Base-by-base conservation (phyloP, 345 rosid genomes). In the Schrenkiella parvula region DNA sequence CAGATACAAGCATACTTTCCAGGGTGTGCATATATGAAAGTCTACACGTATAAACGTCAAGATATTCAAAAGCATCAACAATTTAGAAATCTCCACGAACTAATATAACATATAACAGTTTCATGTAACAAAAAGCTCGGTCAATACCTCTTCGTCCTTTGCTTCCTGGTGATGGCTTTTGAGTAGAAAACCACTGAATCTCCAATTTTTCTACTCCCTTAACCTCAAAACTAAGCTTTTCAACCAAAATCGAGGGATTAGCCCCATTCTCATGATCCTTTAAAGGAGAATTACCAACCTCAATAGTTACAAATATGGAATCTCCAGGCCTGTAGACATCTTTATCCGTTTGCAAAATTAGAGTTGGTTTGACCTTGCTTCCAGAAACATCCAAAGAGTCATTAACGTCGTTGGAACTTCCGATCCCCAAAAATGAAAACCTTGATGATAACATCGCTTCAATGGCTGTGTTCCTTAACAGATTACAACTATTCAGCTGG, bases 311-410 rank as follows among this genome's bases (percentile, higher is more conserved):
- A 73, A 76, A 78, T 31, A 95, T 38, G 39, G 85, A 79, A 69
- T 91, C 99, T 26, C 95, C 97, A 53, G 99, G 95, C 74, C 96
- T 86, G 54, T 95, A 95, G 11, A 88, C 92, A 70, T 91, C 88
- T 77, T 76, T 83, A 74, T 91, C 97, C 1, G 89, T 82, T 48
- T 81, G 84, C 48, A 91, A 66, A 44, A 74, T 87, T 6, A 95
- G 64, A 15, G 74, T 71, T 17, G 96, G 96, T 56, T 67, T 58
- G 48, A 78, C 46, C 38, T 75, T 72, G 55, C 54, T 83, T 53
- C 74, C 78, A 52, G 25, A 46, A 58, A 41, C 71, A 78, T 66
- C 62, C 23, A 42, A 61, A 51, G 81, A 79, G 37, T 73, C 75
- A 56, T 63, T 52, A 32, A 57, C 81, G 11, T 79, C 61, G 46